phyloP scores from a whole-genome alignment of 2,329 filamentous ascomycete genomes.

The Trichoderma koningii region DNA sequence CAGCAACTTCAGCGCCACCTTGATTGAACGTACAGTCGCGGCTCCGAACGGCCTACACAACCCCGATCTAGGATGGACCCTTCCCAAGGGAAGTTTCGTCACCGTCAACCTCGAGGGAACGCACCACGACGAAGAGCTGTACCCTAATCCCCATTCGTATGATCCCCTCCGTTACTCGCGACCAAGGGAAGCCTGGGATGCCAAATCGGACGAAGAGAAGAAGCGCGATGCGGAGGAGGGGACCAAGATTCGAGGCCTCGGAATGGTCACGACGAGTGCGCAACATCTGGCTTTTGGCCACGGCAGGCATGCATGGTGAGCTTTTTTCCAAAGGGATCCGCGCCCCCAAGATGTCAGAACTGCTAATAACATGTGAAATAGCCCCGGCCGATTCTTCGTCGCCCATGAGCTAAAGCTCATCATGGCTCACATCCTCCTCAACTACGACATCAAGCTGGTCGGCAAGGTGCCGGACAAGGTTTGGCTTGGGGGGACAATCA shows the following conservation, averaged over 20 bases:
- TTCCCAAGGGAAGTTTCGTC: slow-evolving; percentile 47
- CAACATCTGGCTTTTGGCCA: slow-evolving; percentile 58
- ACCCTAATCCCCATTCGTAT: slow-evolving; percentile 46
- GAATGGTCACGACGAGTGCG: slow-evolving; percentile 57
- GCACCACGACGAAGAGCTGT: slow-evolving; percentile 51
- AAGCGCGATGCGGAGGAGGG: slow-evolving; percentile 38
- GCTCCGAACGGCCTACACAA: slow-evolving; percentile 48
- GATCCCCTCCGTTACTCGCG: slow-evolving; percentile 54
- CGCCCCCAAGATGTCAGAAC: no score
- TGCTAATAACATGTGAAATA: slow-evolving; percentile 13
- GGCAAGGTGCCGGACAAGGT: slow-evolving; percentile 43
- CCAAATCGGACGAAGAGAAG: slow-evolving; percentile 34
- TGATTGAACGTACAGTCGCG: slow-evolving; percentile 51
- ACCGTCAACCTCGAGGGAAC: slow-evolving; percentile 48
- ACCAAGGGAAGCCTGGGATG: slow-evolving; percentile 44
- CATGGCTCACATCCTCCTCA: slow-evolving; percentile 51
- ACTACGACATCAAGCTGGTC: slow-evolving; percentile 54
- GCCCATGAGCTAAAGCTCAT: slow-evolving; percentile 59
- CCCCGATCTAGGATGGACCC: slow-evolving; percentile 36
- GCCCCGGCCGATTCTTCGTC: slow-evolving; percentile 59
- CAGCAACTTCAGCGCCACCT: slow-evolving; percentile 49
- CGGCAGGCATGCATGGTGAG: slow-evolving; percentile 54
- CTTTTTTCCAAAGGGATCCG: not conserved
- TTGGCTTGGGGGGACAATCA: slow-evolving; percentile 49
- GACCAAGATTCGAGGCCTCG: slow-evolving; percentile 42